Evolutionary conservation across 352 stramenopile species (phyloP), one percentile per base, ranked within the genome.

Genomic region (Synura sp.): DNA sequence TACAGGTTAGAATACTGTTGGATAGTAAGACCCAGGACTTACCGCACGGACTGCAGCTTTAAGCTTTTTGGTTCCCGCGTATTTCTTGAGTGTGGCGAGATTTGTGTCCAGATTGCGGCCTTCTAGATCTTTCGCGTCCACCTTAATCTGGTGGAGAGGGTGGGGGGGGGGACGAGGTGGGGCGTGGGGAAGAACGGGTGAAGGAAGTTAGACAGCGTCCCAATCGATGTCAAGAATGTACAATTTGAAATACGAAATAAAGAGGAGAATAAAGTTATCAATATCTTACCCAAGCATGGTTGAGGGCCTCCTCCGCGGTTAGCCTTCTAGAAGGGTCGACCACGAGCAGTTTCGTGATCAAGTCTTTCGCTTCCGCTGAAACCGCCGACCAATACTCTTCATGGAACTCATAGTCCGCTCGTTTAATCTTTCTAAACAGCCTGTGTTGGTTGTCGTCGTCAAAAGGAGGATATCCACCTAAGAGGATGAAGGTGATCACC

Each of bases 361-460:
- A 84, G 73, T 97, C 89, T 79, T 97, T 96, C 38, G 92, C 93
- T 42, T 95, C 87, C 22, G 88, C 80, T 53, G 88, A 95, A 42
- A 98, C 90, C 49, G 89, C 85, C 32, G 91, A 85, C 84, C 94
- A 98, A 77, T 96, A 93, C n/a, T 88, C 86, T 34, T 92, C 84
- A 57, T 97, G 89, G 83, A 98, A 98, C 35, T 91, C 86, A 77
- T 91, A 93, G 53, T 93, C 87, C 4, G 87, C 88, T n/a, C 88
- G 88, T n/a, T 89, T 85, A 27, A 75, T 75, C 31, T 84, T 84
- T 36, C 79, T 38, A 71, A 83, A 98, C 41, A 99, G 84, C 35
- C 92, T 85, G 1, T 90, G 83, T 80, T 98, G 90, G 78, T 96
- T 97, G 57, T 96, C 92, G 83, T 98, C 93, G 79, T 97, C 87